These are phyloP conservation scores for Holtermannia corniformis DNA, from an alignment of 768 basidiomycete genomes.

Conservation along the genomic window DNA sequence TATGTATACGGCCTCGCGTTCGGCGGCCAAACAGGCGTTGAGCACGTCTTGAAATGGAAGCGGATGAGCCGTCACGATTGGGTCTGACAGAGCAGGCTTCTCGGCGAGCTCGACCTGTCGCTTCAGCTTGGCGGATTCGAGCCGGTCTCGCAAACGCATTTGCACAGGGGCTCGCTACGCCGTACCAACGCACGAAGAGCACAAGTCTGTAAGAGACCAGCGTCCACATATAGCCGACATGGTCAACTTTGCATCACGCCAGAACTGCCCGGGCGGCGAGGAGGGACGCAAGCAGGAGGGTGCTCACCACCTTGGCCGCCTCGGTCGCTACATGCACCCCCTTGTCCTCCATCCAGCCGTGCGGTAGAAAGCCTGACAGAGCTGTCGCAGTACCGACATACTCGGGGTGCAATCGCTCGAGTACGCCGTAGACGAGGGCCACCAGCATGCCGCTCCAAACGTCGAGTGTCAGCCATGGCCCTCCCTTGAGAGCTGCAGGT, in stretches of 20 bases:
- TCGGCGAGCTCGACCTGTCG: not conserved
- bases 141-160: not conserved
- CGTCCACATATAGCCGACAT: too few species aligned
- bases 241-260: too few species aligned
- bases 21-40: slow-evolving; percentile 63
- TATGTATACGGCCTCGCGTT: slow-evolving; percentile 58
- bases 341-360: too few species aligned
- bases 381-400: too few species aligned
- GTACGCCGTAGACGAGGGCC: slow-evolving; percentile 11
- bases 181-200: not conserved
- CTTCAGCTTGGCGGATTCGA: not conserved
- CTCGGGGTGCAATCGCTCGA: slow-evolving; percentile 5
- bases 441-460: slow-evolving; percentile 17
- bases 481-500: slow-evolving; percentile 18
- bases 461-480: slow-evolving; percentile 19
- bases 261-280: too few species aligned
- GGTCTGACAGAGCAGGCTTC: not conserved
- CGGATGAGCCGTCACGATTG: not conserved
- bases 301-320: too few species aligned
- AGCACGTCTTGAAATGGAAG: slow-evolving; percentile 53
- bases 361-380: too few species aligned
- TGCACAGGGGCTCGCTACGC: not conserved
- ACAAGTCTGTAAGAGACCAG: too few species aligned
- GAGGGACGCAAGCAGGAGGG: too few species aligned
- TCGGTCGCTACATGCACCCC: too few species aligned